Conservation (phyloP, 2,329 filamentous ascomycete species). For the Penicillium hordei region DNA sequence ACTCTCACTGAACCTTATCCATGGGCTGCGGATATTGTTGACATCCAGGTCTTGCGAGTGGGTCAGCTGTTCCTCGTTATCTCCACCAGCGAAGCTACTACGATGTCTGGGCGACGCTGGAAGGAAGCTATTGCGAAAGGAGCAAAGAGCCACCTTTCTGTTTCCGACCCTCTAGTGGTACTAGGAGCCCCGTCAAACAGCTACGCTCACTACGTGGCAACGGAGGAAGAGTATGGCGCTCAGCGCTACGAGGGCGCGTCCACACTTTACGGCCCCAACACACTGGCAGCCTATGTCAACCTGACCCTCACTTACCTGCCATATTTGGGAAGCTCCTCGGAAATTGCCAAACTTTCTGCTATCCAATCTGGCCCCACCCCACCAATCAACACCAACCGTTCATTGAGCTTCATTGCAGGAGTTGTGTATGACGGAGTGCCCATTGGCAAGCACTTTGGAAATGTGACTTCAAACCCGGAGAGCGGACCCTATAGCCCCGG, state of each 20-base stretch:
- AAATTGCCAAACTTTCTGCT: constrained; percentile 41
- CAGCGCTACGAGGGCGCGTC: constrained; percentile 96
- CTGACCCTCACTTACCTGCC: constrained; percentile 71
- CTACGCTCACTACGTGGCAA: constrained; percentile 80
- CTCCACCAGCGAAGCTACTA: constrained; percentile 82
- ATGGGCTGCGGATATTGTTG: constrained; percentile 90
- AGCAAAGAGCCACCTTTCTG: constrained; percentile 52
- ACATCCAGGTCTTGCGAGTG: constrained; percentile 80
- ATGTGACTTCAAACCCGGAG: constrained; percentile 57
- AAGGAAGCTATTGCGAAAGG: constrained; percentile 64
- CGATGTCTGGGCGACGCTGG: constrained; percentile 90
- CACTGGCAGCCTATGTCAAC: constrained; percentile 84
- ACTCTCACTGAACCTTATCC: constrained; percentile 74
- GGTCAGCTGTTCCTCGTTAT: constrained; percentile 83
- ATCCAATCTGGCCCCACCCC: constrained; percentile 61
- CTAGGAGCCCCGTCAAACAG: constrained; percentile 87
- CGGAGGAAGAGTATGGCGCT: constrained; percentile 74
- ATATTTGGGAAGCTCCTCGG: constrained; percentile 57
- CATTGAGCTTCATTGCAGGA: constrained; percentile 74
- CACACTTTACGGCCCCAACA: constrained; percentile 81
- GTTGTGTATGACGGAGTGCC: constrained; percentile 73
- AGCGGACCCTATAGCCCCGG: constrained; percentile 59
- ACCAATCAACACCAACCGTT: constrained; percentile 74
- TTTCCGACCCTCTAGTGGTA: constrained; percentile 67
- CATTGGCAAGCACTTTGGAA: constrained; percentile 68